Evolutionary conservation across 2,329 filamentous ascomycete species (phyloP).

Genomic region (Neofusicoccum sp.): DNA sequence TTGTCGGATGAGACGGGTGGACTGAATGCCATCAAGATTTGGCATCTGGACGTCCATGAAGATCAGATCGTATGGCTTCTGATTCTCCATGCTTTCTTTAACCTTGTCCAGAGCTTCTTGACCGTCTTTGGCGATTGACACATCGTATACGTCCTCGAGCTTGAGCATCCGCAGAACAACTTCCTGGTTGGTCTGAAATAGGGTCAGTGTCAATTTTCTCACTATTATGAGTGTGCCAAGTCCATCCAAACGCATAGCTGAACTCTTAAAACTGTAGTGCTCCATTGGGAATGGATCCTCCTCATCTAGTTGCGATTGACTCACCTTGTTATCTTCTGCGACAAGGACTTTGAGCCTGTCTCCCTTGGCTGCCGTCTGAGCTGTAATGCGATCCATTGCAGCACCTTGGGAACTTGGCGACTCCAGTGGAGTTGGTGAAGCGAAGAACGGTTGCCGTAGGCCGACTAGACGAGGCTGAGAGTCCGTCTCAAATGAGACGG

Average conservation of each 20-base stretch:
- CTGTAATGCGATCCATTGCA: slow-evolving; percentile 67
- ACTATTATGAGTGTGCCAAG: no score
- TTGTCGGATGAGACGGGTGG: slow-evolving; percentile 79
- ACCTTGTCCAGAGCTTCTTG: slow-evolving; percentile 88
- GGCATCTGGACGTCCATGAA: slow-evolving; percentile 99
- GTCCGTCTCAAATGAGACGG: slow-evolving; percentile 57
- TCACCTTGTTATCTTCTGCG: slow-evolving; percentile 70
- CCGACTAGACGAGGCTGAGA: slow-evolving; percentile 79
- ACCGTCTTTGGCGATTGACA: slow-evolving; percentile 74
- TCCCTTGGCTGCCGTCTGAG: slow-evolving; percentile 59
- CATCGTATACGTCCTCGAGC: slow-evolving; percentile 79
- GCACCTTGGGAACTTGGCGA: slow-evolving; percentile 64
- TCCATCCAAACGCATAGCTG: neutral
- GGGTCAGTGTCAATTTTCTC: neutral
- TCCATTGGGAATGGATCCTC: slow-evolving; percentile 45
- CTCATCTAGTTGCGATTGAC: neutral
- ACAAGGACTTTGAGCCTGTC: slow-evolving; percentile 79
- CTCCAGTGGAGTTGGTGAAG: slow-evolving; percentile 50
- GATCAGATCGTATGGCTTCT: slow-evolving; percentile 78
- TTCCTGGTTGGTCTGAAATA: slow-evolving; percentile 40
- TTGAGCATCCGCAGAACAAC: slow-evolving; percentile 67
- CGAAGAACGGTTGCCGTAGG: slow-evolving; percentile 81
- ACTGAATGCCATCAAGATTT: slow-evolving; percentile 85
- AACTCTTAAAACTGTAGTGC: neutral
- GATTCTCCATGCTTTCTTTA: slow-evolving; percentile 75